These are phyloP conservation scores for Plantago ovata DNA, from an alignment of 257 asterid species.

Conservation along the genomic window DNA sequence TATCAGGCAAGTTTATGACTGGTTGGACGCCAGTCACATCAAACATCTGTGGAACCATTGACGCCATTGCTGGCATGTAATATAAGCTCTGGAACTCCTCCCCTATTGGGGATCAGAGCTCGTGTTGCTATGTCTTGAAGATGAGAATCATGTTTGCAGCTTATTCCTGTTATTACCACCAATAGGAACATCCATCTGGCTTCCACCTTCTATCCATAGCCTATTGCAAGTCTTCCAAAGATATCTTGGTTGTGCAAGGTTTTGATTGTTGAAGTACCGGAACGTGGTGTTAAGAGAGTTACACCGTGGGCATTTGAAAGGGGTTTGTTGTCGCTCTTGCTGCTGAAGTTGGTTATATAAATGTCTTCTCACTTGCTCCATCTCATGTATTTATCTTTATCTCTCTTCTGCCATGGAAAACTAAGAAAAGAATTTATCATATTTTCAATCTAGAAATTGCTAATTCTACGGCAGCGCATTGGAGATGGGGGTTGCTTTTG, in stretches of 20 bases:
- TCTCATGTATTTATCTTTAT: slow-evolving; percentile 1
- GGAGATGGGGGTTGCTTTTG: too few species aligned
- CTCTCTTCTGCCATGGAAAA: too few species aligned
- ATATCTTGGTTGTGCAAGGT: slow-evolving; percentile 34
- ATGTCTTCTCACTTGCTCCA: too few species aligned
- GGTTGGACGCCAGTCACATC: slow-evolving; percentile 18
- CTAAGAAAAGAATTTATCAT: too few species aligned
- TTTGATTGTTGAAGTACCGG: slow-evolving; percentile 34
- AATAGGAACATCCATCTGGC: too few species aligned
- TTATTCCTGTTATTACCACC: too few species aligned
- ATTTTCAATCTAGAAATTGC: too few species aligned
- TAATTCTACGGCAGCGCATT: too few species aligned
- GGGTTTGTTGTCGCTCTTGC: slow-evolving; percentile 20
- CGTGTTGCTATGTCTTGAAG: slow-evolving; percentile 9
- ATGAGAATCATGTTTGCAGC: slow-evolving; percentile 31
- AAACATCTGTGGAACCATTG: slow-evolving; percentile 20
- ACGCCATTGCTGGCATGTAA: background rate
- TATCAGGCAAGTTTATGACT: slow-evolving; percentile 12
- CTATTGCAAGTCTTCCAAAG: too few species aligned
- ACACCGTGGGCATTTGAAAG: slow-evolving; percentile 32
- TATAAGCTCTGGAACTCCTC: background rate
- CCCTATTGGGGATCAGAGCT: slow-evolving; percentile 14
- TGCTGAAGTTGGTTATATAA: slow-evolving; percentile 19
- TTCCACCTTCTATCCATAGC: too few species aligned
- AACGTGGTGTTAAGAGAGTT: slow-evolving; percentile 30